These are phyloP conservation scores for Penicillium mononematosum DNA, from an alignment of 495 filamentous ascomycete genomes.

Conservation along the genomic window DNA sequence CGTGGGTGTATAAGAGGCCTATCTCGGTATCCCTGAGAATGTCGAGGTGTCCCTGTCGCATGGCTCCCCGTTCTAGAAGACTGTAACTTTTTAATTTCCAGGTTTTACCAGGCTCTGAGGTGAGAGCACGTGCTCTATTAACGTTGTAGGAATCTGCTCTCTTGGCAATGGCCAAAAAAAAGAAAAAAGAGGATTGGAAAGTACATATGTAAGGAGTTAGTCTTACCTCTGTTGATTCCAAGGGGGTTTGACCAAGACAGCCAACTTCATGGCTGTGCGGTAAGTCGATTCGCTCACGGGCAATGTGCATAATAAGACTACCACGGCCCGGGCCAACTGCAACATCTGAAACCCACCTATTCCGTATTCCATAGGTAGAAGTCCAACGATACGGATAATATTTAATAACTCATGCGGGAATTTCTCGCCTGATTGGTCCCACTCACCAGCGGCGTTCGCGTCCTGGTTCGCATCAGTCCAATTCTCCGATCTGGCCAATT, in stretches of 20 bases:
- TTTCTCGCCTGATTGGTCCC: neutral
- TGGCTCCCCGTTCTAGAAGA: constrained; percentile 7
- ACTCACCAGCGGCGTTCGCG: neutral
- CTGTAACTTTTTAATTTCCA: too few relatives aligned
- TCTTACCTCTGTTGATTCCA: neutral
- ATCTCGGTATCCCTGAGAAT: neutral
- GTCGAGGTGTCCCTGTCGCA: neutral
- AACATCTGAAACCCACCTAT: too few relatives aligned
- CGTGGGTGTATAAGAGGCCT: constrained; percentile 9
- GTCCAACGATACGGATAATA: neutral
- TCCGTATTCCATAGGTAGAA: too few relatives aligned
- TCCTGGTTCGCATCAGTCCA: neutral
- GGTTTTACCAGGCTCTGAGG: too few relatives aligned
- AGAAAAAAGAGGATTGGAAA: too few relatives aligned
- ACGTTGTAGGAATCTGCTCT: neutral
- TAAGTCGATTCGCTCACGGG: neutral
- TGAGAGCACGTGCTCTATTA: neutral
- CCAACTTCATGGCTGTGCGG: neutral
- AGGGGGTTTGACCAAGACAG: neutral
- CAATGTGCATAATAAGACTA: neutral
- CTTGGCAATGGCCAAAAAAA: neutral
- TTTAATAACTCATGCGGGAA: neutral
- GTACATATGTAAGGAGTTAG: neutral
- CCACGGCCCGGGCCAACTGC: neutral
- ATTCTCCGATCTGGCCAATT: neutral